A percentile compares a stretch with the other conserved stretches of the same genome.
These are phyloP conservation scores for Pseudogymnoascus sp. DNA, from an alignment of 2,329 filamentous ascomycete species.

Conservation along the genomic window DNA sequence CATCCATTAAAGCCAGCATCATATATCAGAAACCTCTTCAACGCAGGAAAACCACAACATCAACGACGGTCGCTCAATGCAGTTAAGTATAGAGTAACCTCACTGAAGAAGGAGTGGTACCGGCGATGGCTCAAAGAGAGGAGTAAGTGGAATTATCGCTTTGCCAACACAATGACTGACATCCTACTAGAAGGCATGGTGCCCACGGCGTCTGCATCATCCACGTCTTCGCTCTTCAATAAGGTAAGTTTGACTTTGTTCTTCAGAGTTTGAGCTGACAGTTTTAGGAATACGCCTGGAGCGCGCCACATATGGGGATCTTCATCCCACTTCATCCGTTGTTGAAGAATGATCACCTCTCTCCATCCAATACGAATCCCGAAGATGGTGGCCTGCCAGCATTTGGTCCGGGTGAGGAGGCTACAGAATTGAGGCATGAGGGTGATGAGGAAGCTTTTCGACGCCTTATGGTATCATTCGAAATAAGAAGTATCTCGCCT, in stretches of 20 bases:
- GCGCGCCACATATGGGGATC: conserved; percentile 10
- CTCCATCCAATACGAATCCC: not conserved
- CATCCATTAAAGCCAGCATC: not conserved
- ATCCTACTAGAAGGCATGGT: not conserved
- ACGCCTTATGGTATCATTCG: not conserved
- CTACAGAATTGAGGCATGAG: too few species aligned
- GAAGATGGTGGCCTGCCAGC: not conserved
- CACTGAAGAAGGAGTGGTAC: not conserved
- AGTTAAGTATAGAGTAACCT: not conserved
- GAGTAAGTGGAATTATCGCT: not conserved
- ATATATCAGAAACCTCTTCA: not conserved
- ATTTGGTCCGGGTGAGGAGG: too few species aligned
- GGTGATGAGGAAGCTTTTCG: not conserved
- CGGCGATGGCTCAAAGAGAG: not conserved
- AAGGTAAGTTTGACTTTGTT: not conserved
- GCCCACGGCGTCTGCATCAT: not conserved
- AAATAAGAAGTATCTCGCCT: not conserved
- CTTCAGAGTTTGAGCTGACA: not conserved
- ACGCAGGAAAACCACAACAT: not conserved
- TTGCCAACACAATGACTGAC: not conserved
- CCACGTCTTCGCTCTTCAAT: not conserved
- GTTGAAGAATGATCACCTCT: not conserved
- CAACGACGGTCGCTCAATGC: not conserved
- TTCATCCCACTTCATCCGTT: conserved; percentile 15
- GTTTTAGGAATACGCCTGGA: not conserved